Evolutionary conservation across 1,139 yeast species (phyloP).

Genomic region (Groenewaldozyma auringiensis): DNA sequence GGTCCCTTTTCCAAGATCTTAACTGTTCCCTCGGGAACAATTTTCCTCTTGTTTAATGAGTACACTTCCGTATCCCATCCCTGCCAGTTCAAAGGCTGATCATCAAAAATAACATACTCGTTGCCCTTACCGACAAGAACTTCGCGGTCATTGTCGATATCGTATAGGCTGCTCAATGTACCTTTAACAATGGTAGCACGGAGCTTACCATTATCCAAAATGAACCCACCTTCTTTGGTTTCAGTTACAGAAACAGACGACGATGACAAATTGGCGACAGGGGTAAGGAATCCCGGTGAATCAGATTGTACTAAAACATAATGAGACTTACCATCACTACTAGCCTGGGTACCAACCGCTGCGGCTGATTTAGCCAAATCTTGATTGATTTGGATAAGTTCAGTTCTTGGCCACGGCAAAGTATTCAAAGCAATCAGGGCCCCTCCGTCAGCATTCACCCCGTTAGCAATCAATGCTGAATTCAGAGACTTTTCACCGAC

Average conservation of each 20-base stretch:
- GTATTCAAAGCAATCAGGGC: conserved; percentile 41
- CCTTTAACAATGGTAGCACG: conserved; percentile 55
- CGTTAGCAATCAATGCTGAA: conserved; percentile 36
- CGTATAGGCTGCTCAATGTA: conserved; percentile 49
- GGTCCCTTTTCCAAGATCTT: conserved; percentile 46
- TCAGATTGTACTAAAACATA: conserved; percentile 14
- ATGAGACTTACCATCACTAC: conserved; percentile 9
- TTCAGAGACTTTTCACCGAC: conserved; percentile 46
- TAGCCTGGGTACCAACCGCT: conserved; percentile 6
- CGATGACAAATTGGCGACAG: conserved; percentile 7
- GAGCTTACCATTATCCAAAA: conserved; percentile 53
- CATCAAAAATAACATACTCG: conserved; percentile 73
- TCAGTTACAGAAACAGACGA: conserved; percentile 28
- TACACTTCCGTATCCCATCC: conserved; percentile 98
- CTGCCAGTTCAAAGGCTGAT: conserved; percentile 83
- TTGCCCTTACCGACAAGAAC: conserved; percentile 60
- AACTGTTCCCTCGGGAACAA: conserved; percentile 34
- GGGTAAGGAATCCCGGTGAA: conserved; percentile 16
- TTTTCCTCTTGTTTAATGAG: conserved; percentile 60
- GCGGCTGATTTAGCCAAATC: conserved; percentile 14
- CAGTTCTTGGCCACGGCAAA: conserved; percentile 61
- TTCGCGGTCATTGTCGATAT: conserved; percentile 53
- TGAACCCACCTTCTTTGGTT: conserved; percentile 36
- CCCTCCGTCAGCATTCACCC: conserved; percentile 2
- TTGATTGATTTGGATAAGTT: conserved; percentile 37